Evolutionary conservation across 2,329 filamentous ascomycete genomes (phyloP), one percentile per base, ranked within the genome.

Genomic region (Clonostachys sp.): DNA sequence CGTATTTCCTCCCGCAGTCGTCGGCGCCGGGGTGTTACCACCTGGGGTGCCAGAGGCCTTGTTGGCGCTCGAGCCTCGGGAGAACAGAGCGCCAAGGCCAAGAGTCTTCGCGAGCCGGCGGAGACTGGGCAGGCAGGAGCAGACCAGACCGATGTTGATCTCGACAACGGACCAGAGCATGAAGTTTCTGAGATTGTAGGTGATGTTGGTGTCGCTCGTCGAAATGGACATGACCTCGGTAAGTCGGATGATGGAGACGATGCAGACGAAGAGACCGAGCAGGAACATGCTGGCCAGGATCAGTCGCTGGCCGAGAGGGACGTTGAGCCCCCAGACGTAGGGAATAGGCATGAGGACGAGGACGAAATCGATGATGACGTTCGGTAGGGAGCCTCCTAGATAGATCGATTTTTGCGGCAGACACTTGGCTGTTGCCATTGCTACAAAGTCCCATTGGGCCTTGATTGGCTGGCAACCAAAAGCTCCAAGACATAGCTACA

Each of bases 281-380:
- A 60, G 52, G 51, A 73, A 72, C 24, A 72, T 58, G 17, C 58
- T 55, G 17, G 63, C 61, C 41, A 73, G 47, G 4, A 60, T 61
- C 8, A 65, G 50, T 50, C 69, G 73, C 34, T 68, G 63, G 3
- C 53, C 54, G 6, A 48, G 53, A 7, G 63, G 64, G 41, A 75
- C 62, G 48, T 74, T 66, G 13, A 75, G 61, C 40, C 61, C 57
- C 55, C 68, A 69, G 3, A 77, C 63, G n/a, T 68, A 67, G 9
- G 64, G 62, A 41, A 77, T 61, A 17, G 74, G 73, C 36, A 77
- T 57, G 16, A 65, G 47, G 18, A 76, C 57, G 35, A 77, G 68
- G 40, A 71, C 54, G 8, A 74, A 45, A 45, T 77, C 72, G n/a
- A 68, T 70, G 10, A 64, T 49, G 41, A 75, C 70, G 48, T 39